phyloP scores from a whole-genome alignment of 805 yeast species.

The Kluyveromyces aestuarii region DNA sequence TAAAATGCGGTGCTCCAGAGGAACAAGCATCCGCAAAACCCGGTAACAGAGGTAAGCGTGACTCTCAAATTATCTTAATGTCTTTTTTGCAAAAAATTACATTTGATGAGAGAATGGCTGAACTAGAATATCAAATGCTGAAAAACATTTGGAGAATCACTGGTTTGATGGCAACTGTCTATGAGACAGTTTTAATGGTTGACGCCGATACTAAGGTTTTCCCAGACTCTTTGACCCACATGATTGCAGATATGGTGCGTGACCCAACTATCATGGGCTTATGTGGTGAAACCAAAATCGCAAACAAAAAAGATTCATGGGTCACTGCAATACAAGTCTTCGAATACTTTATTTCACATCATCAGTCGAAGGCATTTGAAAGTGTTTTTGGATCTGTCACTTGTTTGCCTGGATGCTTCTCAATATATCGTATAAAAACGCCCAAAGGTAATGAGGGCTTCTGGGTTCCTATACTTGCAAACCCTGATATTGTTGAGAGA shows the following conservation, averaged over 20 bases:
- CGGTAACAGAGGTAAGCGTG: slow-evolving; percentile 95
- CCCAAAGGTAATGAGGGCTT: slow-evolving; percentile 72
- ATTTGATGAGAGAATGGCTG: slow-evolving; percentile 91
- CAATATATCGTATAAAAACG: slow-evolving; percentile 82
- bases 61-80: slow-evolving; percentile 86
- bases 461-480: slow-evolving; percentile 92
- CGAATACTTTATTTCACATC: slow-evolving; percentile 89
- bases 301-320: slow-evolving; percentile 78
- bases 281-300: slow-evolving; percentile 90
- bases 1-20: slow-evolving; percentile 81
- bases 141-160: slow-evolving; percentile 72
- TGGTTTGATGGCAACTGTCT: slow-evolving; percentile 74
- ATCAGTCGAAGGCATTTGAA: slow-evolving; percentile 89
- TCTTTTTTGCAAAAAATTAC: slow-evolving; percentile 79
- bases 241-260: slow-evolving; percentile 82
- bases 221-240: slow-evolving; percentile 82
- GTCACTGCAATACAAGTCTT: slow-evolving; percentile 90
- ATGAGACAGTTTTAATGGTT: slow-evolving; percentile 81
- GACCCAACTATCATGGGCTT: slow-evolving; percentile 85
- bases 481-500: slow-evolving; percentile 88
- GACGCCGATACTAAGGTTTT: slow-evolving; percentile 89
- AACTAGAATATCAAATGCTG: slow-evolving; percentile 71
- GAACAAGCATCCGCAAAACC: slow-evolving; percentile 68
- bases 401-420: slow-evolving; percentile 92
- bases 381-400: slow-evolving; percentile 93